Base-by-base conservation (phyloP, 208 protist genomes). In the Acanthamoeba triangularis region DNA sequence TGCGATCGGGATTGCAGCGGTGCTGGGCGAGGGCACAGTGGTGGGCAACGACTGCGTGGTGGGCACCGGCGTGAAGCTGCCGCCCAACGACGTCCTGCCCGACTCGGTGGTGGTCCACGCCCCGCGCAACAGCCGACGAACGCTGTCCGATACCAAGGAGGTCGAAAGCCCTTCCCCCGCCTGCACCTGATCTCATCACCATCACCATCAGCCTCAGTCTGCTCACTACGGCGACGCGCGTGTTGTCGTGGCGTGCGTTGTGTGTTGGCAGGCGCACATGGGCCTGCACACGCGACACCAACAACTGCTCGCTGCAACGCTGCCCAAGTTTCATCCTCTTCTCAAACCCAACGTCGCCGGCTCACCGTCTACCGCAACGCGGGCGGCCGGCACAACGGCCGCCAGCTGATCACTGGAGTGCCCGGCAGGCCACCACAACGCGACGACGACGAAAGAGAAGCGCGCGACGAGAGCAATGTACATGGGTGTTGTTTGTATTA, bases 1-100 rank as follows among this genome's bases (percentile, higher is more conserved):
- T 63, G 14, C 80, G 13, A 63, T 20, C 35, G 44, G 16, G 28
- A 2, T 11, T 44, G 23, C 85, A 92, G 85, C 85, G n/a, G 35
- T 76, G 33, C 59, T 92, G 30, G 85, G 56, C 23, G 85, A 92
- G 16, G 85, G 85, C n/a, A 76, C 59, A 13, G 85, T 92, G 52
- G n/a, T 92, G 10, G 85, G 85, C 28, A 92, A 74, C 44, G 85
- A 74, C 35, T 92, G 85, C 63, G 41, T 74, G 6, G 41, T 92
- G 37, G 85, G 85, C 18, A 92, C 65, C 28, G 59, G 28, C 52
- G 85, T 49, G 30, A 47, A 76, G 37, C 35, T 92, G 28, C 41
- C 59, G n/a, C 54, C 33, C 35, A 92, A 92, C 35, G 85, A 92
- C 0, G 63, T 67, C 33, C 59, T 92, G 3, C 33, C 85, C 61